Evolutionary conservation across 2,329 filamentous ascomycete species (phyloP), one percentile per base, ranked within the genome.

Genomic region (Aspergillus udagawae): DNA sequence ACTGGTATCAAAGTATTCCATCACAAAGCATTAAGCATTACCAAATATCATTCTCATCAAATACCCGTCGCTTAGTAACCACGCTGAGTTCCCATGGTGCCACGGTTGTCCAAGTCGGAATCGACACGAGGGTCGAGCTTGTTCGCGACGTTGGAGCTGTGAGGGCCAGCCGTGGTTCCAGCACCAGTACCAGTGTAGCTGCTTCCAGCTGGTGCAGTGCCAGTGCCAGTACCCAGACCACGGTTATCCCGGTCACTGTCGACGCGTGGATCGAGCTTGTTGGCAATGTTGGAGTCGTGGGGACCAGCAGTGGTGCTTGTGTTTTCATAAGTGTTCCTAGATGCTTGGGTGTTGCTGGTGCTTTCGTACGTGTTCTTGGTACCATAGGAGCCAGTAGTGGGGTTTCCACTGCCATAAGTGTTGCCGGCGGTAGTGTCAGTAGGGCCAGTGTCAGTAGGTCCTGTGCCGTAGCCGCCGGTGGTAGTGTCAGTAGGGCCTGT

Each of bases 111-210:
- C 28, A 62, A 29, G 63, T 84, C 80, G 45, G 77, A 80, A 67
- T 84, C 81, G 48, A 84, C 72, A 27, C 82, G 76, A 21, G 82
- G 83, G 63, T 85, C 83, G 3, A 71, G 67, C 45, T 80, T 79
- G 70, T 85, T 85, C n/a, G 73, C 73, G 3, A 74, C 1, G 54
- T 77, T 75, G 10, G 73, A 77, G 58, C 60, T 62, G 66, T 83
- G 79, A 17, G 77, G 77, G 8, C 80, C 80, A 17, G 56, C 63
- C 14, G 57, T 59, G 59, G 58, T 51, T 20, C 42, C 42, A 17
- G 42, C 3, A 4, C 20, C 42, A 10, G 54, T 52, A 56, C 60
- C 59, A 50, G 58, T 54, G 35, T 65, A 67, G 44, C 65, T 64
- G 29, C 52, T 59, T 8, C 60, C 48, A 35, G 50, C 58, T 25